Conservation (phyloP, 2,329 filamentous ascomycete genomes). For the Xylariaceae sp. region DNA sequence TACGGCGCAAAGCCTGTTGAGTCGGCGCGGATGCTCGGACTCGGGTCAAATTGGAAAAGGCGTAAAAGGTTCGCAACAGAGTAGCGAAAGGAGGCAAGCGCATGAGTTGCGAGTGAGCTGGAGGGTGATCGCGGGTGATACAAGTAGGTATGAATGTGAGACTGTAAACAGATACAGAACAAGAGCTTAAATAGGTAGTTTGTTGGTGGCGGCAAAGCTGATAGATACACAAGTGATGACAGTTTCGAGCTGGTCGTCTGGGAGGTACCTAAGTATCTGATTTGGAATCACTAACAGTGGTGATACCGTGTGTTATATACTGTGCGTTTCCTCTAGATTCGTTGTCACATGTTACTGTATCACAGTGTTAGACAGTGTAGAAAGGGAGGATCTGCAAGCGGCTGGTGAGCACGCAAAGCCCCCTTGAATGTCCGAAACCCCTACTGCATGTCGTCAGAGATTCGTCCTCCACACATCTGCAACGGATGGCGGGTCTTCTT, state of each 20-base stretch:
- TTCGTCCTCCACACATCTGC: background rate
- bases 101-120: conserved; percentile 46
- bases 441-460: conserved; percentile 24
- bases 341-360: background rate
- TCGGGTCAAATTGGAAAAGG: conserved; percentile 53
- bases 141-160: background rate
- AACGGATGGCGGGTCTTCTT: too few species aligned
- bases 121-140: background rate
- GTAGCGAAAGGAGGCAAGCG: conserved; percentile 56
- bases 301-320: conserved; percentile 1
- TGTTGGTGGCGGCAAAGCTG: conserved; percentile 9
- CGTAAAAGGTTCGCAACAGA: conserved; percentile 52
- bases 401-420: too few species aligned
- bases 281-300: conserved; percentile 21
- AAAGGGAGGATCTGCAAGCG: too few species aligned
- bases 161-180: background rate
- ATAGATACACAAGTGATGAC: conserved; percentile 20
- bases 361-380: conserved; percentile 7
- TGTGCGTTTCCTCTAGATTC: background rate
- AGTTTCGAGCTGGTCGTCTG: conserved; percentile 17
- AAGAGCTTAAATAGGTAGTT: conserved; percentile 12
- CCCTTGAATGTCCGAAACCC: conserved; percentile 13
- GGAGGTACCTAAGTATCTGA: conserved; percentile 3
- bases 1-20: conserved; percentile 27
- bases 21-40: conserved; percentile 38